Evolutionary conservation across 75 land plant genomes (phyloP).

Genomic region (Pinus taeda): DNA sequence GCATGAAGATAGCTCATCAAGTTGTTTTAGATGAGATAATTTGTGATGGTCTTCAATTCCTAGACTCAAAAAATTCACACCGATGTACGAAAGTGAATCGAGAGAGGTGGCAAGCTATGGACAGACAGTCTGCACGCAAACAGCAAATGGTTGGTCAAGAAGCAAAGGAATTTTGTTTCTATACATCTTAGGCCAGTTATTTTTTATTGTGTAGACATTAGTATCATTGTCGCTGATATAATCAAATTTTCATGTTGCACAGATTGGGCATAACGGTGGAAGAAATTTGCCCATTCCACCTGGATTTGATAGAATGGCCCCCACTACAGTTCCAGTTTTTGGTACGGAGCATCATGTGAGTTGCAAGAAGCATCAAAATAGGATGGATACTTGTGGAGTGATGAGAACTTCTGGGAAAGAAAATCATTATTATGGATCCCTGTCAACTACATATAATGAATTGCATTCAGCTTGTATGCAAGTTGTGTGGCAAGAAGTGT

Average conservation of each 20-base stretch:
- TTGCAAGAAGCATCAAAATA: too few relatives aligned
- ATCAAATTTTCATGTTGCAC: neutral
- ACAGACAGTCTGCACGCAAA: neutral
- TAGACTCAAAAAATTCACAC: neutral
- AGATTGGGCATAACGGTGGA: neutral
- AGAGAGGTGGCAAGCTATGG: neutral
- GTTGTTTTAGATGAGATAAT: constrained; percentile 8
- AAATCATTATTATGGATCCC: constrained; percentile 20
- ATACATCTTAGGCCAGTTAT: too few relatives aligned
- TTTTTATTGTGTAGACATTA: too few relatives aligned
- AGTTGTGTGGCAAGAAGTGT: constrained; percentile 57
- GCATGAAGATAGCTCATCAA: constrained; percentile 7
- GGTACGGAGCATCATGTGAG: neutral
- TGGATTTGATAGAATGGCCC: neutral
- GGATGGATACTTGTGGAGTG: too few relatives aligned
- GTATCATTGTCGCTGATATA: too few relatives aligned
- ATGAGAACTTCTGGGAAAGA: constrained; percentile 25
- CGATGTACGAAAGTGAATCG: neutral
- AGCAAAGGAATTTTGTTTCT: neutral
- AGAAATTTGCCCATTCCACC: neutral
- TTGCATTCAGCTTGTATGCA: constrained; percentile 41
- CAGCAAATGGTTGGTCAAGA: neutral
- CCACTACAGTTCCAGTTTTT: neutral
- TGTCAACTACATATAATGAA: constrained; percentile 9
- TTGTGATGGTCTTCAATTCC: neutral